These are phyloP conservation scores for Phlebiopsis flavidoalba DNA, from an alignment of 768 basidiomycete genomes.

Conservation along the genomic window DNA sequence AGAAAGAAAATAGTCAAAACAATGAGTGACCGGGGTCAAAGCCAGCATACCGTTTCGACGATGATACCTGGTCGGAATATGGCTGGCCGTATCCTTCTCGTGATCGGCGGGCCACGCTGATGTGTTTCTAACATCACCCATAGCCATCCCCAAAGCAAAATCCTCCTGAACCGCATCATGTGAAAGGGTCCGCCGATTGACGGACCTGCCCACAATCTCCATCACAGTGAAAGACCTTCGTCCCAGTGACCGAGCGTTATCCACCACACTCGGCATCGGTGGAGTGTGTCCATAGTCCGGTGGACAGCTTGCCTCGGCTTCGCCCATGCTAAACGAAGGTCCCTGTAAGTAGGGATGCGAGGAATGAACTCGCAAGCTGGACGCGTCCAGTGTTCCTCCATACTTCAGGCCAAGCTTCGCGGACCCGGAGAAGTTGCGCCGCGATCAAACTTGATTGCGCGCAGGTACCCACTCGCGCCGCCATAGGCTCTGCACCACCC, in stretches of 20 bases:
- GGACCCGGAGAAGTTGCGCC: conserved; percentile 71
- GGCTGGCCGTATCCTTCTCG: conserved; percentile 57
- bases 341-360: conserved; percentile 67
- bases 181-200: too few species aligned
- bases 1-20: background rate
- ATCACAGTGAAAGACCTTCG: conserved; percentile 66
- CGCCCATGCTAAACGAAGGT: conserved; percentile 68
- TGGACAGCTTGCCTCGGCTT: conserved; percentile 74
- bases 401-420: conserved; percentile 77
- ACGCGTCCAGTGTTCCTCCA: conserved; percentile 76
- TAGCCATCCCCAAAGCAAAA: conserved; percentile 78
- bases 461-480: conserved; percentile 67
- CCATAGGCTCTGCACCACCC: conserved; percentile 76
- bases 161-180: conserved; percentile 70
- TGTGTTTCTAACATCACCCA: conserved; percentile 75
- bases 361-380: conserved; percentile 71
- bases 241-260: conserved; percentile 58
- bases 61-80: conserved; percentile 74
- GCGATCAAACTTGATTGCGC: conserved; percentile 67
- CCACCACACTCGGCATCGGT: conserved; percentile 15
- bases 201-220: conserved; percentile 75
- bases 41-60: conserved; percentile 73
- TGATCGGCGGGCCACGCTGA: conserved; percentile 60
- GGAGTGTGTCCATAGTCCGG: conserved; percentile 69
- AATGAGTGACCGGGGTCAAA: conserved; percentile 72